Evolutionary conservation across 352 stramenopile species (phyloP), one percentile per base, ranked within the genome.

Genomic region (Phytopythium montanum): DNA sequence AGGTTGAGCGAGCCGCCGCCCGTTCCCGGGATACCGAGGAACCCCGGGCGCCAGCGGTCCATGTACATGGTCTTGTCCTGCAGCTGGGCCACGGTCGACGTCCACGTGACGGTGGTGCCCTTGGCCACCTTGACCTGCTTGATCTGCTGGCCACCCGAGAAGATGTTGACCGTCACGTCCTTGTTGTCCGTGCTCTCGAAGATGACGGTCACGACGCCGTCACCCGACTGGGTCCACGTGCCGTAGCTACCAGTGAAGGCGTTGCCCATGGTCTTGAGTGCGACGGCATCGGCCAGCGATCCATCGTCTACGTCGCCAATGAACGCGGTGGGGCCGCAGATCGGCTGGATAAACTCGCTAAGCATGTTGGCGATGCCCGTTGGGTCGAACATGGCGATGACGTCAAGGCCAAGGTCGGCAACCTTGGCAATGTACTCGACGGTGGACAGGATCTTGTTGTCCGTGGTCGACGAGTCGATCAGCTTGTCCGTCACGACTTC

Each of bases 51-150:
- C 76, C 78, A 90, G 12, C 80, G 79, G 70, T 88, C 79, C 54
- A 89, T 26, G 68, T 88, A 91, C 49, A 89, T 25, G 12, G 81
- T 91, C 72, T 83, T 87, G 56, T 71, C 66, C 50, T 71, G 51
- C 23, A 87, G 59, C 6, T 62, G 31, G 18, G 59, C 25, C 19
- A 87, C 69, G 0, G 59, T 72, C 4, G 72, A 74, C 1, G 51
- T 76, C 77, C 77, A 87, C 12, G 38, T 65, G 19, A 72, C 73
- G 0, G 59, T 87, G 26, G 56, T 18, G 12, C 77, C 77, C 12
- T 64, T 59, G 18, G 57, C 51, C 7, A 87, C 69, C 28, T 66
- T 10, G 6, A 87, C 67, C 2, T 72, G 59, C 18, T 57, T 66
- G 34, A 82, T 66, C n/a, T 73, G 70, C 8, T 69, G 56, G 44